These are phyloP conservation scores for Solanum peruvianum DNA, from an alignment of 257 asterid genomes.

Conservation along the genomic window DNA sequence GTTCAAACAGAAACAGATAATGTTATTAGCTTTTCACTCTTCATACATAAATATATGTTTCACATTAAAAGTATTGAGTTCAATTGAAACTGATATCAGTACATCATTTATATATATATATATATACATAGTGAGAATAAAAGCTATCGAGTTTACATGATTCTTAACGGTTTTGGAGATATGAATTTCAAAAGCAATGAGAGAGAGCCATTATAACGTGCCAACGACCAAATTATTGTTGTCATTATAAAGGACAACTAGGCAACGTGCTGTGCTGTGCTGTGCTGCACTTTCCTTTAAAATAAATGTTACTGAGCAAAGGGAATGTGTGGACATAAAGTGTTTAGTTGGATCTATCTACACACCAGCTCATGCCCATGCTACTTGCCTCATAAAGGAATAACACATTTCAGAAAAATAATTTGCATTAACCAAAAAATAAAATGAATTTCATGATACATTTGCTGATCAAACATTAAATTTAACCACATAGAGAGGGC, in stretches of 20 bases:
- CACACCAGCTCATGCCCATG: not conserved
- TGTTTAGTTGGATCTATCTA: not conserved
- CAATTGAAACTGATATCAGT: no score
- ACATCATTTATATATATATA: not conserved
- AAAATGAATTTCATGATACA: constrained; percentile 24
- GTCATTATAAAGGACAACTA: not conserved
- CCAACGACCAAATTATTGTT: not conserved
- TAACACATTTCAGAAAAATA: not conserved
- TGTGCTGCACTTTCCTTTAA: not conserved
- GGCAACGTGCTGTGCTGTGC: not conserved
- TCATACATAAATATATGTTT: not conserved
- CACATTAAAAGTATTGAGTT: no score
- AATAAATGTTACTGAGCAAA: not conserved
- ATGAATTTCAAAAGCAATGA: not conserved
- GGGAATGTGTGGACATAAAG: not conserved
- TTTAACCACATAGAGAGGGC: not conserved
- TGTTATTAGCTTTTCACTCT: not conserved
- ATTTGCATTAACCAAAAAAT: constrained; percentile 11
- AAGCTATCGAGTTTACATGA: not conserved
- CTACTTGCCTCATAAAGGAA: not conserved
- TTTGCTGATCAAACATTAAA: constrained; percentile 3
- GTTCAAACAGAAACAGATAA: not conserved
- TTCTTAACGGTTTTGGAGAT: not conserved
- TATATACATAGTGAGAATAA: not conserved
- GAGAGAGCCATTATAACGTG: not conserved